A percentile compares a stretch with the other conserved stretches of the same genome.
These are phyloP conservation scores for Lipomyces sp. DNA, from an alignment of 805 yeast species.

Conservation along the genomic window DNA sequence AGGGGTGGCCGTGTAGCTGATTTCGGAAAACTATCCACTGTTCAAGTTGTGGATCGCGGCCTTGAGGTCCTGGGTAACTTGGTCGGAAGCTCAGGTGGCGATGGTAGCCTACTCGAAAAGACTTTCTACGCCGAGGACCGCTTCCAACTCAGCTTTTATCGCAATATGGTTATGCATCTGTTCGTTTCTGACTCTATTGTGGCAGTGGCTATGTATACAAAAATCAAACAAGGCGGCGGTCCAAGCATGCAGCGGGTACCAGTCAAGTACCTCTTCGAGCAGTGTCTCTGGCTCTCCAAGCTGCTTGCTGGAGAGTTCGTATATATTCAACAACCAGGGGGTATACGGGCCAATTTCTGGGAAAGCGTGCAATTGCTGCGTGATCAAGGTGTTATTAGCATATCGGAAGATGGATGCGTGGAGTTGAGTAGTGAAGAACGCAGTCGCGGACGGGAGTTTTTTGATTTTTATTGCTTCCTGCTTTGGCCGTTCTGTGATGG, in stretches of 20 bases:
- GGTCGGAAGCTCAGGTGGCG: conserved; percentile 40
- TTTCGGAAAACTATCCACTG: conserved; percentile 42
- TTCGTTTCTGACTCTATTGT: conserved; percentile 58
- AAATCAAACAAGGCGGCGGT: conserved; percentile 41
- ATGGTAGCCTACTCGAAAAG: conserved; percentile 46
- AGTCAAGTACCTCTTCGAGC: conserved; percentile 41
- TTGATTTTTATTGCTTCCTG: conserved; percentile 51
- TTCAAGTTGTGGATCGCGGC: conserved; percentile 47
- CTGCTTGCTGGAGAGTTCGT: conserved; percentile 50
- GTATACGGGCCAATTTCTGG: conserved; percentile 45
- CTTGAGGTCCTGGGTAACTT: conserved; percentile 49
- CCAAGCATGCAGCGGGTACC: conserved; percentile 39
- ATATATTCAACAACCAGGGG: conserved; percentile 44
- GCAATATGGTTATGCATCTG: conserved; percentile 61
- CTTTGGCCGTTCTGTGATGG: conserved; percentile 54
- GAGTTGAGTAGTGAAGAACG: conserved; percentile 38
- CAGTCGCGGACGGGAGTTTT: conserved; percentile 42
- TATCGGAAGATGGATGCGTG: conserved; percentile 36
- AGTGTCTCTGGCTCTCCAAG: conserved; percentile 46
- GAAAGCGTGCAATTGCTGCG: conserved; percentile 43
- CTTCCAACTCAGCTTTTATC: conserved; percentile 61
- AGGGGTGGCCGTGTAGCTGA: conserved; percentile 51
- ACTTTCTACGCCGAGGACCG: conserved; percentile 53
- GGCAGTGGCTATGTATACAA: conserved; percentile 49
- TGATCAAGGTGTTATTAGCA: conserved; percentile 43